Evolutionary conservation across 2,329 filamentous ascomycete species (phyloP).

Genomic region (Penicillium sp.): DNA sequence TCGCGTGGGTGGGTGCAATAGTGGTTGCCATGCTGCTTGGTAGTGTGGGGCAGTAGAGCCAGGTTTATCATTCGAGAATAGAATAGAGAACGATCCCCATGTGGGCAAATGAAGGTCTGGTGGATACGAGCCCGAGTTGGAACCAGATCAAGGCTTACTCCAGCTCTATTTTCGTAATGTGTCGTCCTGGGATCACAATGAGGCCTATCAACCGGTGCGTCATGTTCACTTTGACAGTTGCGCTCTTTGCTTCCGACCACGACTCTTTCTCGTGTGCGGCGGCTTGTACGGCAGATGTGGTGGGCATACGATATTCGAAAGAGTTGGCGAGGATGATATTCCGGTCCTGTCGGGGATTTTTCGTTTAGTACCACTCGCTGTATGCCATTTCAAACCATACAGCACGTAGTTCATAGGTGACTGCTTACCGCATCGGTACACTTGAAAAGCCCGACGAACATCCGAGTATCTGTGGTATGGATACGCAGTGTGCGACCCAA

Average conservation of each 20-base stretch:
- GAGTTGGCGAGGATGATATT: conserved; percentile 85
- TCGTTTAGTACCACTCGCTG: conserved; percentile 6
- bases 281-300: conserved; percentile 48
- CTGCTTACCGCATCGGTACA: conserved; percentile 81
- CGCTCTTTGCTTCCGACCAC: conserved; percentile 13
- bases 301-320: conserved; percentile 83
- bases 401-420: conserved; percentile 2
- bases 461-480: conserved; percentile 74
- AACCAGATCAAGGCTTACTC: conserved; percentile 55
- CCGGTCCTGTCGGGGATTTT: conserved; percentile 58
- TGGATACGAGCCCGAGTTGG: conserved; percentile 7
- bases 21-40: conserved; percentile 2
- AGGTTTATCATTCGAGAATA: conserved; percentile 13
- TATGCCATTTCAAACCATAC: background rate
- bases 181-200: conserved; percentile 81
- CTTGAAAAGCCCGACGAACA: conserved; percentile 89
- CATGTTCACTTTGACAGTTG: conserved; percentile 64
- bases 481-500: conserved; percentile 77
- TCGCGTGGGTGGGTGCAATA: background rate
- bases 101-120: conserved; percentile 8
- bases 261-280: conserved; percentile 32
- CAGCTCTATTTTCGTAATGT: conserved; percentile 84
- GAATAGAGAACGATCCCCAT: background rate
- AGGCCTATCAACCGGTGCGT: conserved; percentile 82
- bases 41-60: conserved; percentile 6